Conservation (phyloP, 805 yeast genomes). For the Clavispora asparagi region DNA sequence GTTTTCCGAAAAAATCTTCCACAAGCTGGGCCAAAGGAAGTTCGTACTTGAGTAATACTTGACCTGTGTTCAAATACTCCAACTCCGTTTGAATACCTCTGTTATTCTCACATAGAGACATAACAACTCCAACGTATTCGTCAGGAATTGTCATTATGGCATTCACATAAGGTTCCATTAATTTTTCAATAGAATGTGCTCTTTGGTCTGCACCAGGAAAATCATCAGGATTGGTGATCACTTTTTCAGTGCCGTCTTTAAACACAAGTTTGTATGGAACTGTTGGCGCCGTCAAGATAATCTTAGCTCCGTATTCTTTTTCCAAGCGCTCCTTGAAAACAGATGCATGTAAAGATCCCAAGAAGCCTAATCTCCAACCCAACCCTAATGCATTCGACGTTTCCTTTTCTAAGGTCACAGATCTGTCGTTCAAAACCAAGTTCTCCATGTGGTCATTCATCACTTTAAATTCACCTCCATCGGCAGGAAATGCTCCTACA, state of each 20-base stretch:
- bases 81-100: conserved; percentile 81
- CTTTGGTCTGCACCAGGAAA: conserved; percentile 63
- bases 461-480: conserved; percentile 82
- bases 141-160: conserved; percentile 88
- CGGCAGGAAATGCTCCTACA: conserved; percentile 97
- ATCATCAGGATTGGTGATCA: conserved; percentile 86
- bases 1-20: conserved; percentile 91
- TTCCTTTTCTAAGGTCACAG: conserved; percentile 84
- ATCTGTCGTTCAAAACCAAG: conserved; percentile 84
- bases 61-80: conserved; percentile 72
- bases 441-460: conserved; percentile 88
- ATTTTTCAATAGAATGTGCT: conserved; percentile 43
- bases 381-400: conserved; percentile 93
- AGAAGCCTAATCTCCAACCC: conserved; percentile 95
- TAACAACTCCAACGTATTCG: conserved; percentile 83
- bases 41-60: conserved; percentile 72
- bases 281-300: conserved; percentile 91
- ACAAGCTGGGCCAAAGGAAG: conserved; percentile 86
- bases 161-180: conserved; percentile 84
- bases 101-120: conserved; percentile 77
- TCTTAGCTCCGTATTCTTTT: conserved; percentile 88
- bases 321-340: conserved; percentile 89
- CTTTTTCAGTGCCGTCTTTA: conserved; percentile 55
- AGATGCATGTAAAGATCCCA: conserved; percentile 92
- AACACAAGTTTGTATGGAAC: conserved; percentile 84